These are phyloP conservation scores for Penicillium robsamsonii DNA, from an alignment of 495 filamentous ascomycete species.

Conservation along the genomic window DNA sequence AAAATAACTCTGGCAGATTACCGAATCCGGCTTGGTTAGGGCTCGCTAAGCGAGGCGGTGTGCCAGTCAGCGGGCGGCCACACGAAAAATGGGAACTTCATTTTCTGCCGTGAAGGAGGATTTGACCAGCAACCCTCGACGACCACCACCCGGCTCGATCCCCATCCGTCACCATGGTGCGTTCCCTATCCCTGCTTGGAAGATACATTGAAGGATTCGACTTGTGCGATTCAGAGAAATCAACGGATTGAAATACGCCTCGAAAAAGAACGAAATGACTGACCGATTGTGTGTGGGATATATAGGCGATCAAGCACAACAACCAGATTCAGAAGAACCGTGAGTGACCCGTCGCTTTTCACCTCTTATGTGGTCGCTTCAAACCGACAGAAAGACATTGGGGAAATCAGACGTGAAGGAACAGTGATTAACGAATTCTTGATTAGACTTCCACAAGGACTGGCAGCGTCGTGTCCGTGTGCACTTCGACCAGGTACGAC, in stretches of 20 bases:
- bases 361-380: conserved; percentile 6
- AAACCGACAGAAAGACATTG: not conserved
- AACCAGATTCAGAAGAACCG: conserved; percentile 98
- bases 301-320: conserved; percentile 98
- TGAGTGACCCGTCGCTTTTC: conserved; percentile 49
- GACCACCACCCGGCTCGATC: conserved; percentile 56
- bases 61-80: conserved; percentile 39
- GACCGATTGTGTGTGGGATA: conserved; percentile 32
- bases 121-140: conserved; percentile 54
- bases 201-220: conserved; percentile 11
- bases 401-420: conserved; percentile 21
- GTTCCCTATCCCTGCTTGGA: conserved; percentile 28
- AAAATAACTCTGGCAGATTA: conserved; percentile 22
- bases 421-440: conserved; percentile 32
- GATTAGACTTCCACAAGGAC: conserved; percentile 97
- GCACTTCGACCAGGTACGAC: conserved; percentile 97
- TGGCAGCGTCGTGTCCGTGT: conserved; percentile 97
- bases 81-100: conserved; percentile 45
- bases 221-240: conserved; percentile 13
- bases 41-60: conserved; percentile 52
- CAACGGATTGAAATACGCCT: conserved; percentile 9
- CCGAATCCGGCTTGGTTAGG: conserved; percentile 37
- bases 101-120: conserved; percentile 42
- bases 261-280: conserved; percentile 22
- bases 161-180: conserved; percentile 66